These are phyloP conservation scores for Alternaria viburni DNA, from an alignment of 2,329 filamentous ascomycete genomes.

Conservation along the genomic window DNA sequence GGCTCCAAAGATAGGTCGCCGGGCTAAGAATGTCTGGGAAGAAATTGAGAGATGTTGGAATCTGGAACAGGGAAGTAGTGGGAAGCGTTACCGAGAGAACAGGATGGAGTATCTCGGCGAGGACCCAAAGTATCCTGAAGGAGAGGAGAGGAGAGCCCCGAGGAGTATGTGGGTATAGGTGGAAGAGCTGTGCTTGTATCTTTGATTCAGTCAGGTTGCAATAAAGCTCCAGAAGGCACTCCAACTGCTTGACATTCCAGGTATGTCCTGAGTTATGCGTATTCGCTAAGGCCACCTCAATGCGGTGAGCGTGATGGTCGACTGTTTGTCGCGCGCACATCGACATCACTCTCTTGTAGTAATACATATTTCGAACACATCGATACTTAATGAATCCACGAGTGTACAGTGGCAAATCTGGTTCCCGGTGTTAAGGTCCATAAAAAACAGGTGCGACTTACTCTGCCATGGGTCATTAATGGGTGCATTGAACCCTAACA, in stretches of 20 bases:
- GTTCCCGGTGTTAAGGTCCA: background rate
- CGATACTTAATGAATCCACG: background rate
- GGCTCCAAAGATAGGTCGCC: slow-evolving; percentile 6
- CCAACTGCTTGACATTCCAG: background rate
- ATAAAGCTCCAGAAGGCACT: no score
- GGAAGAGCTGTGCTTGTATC: background rate
- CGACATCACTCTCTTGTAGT: background rate
- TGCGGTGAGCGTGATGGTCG: background rate
- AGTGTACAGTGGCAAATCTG: background rate
- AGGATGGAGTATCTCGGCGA: slow-evolving; percentile 15
- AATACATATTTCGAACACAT: background rate
- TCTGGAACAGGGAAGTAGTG: slow-evolving; percentile 15
- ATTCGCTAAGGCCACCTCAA: background rate
- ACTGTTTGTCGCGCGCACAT: background rate
- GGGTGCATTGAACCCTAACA: background rate
- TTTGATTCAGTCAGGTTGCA: background rate
- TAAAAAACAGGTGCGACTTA: background rate
- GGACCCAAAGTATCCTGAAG: slow-evolving; percentile 4
- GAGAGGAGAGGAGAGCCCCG: background rate
- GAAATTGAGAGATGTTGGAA: slow-evolving; percentile 20
- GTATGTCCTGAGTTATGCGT: background rate
- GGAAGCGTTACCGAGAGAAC: slow-evolving; percentile 8
- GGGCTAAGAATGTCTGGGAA: slow-evolving; percentile 15
- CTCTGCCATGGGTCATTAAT: background rate
- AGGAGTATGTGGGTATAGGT: slow-evolving; percentile 15